phyloP scores from a whole-genome alignment of 352 stramenopile genomes.

The Phytopythium montanum region DNA sequence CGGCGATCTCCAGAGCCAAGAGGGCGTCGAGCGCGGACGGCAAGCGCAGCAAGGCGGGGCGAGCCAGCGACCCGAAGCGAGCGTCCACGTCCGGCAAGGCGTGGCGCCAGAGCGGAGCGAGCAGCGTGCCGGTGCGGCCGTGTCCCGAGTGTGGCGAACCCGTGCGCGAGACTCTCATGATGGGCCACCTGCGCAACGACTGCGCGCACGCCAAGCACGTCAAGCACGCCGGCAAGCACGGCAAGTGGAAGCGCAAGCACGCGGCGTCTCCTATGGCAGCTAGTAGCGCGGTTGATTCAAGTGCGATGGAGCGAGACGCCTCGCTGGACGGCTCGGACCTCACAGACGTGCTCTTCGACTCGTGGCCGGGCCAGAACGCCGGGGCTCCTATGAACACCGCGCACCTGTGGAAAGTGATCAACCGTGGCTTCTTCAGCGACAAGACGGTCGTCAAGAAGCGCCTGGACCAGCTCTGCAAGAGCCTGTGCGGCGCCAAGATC shows the following conservation, averaged over 20 bases:
- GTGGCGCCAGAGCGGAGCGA: conserved; percentile 29
- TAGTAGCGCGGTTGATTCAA: conserved; percentile 11
- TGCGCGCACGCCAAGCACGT: conserved; percentile 34
- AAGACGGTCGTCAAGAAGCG: conserved; percentile 62
- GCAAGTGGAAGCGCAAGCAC: conserved; percentile 38
- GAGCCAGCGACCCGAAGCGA: conserved; percentile 1
- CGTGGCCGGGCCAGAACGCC: conserved; percentile 71
- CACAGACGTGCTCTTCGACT: conserved; percentile 74
- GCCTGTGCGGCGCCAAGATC: conserved; percentile 59
- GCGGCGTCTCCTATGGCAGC: conserved; percentile 17
- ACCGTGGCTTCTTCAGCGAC: conserved; percentile 64
- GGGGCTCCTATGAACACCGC: conserved; percentile 72
- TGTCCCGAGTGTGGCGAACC: conserved; percentile 68
- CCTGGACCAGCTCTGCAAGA: conserved; percentile 68
- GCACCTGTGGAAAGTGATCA: conserved; percentile 74
- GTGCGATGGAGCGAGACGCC: conserved; percentile 19
- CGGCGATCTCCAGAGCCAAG: conserved; percentile 34
- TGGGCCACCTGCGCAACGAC: conserved; percentile 59
- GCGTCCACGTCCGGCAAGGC: conserved; percentile 20
- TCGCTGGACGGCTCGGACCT: conserved; percentile 27
- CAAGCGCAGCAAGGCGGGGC: conserved; percentile 2
- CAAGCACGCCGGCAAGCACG: conserved; percentile 31
- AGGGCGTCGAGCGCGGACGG: conserved; percentile 19
- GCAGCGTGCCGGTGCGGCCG: conserved; percentile 21
- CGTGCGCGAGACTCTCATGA: conserved; percentile 62